Evolutionary conservation across 2,329 filamentous ascomycete genomes (phyloP), one percentile per base, ranked within the genome.

Genomic region (Nigrograna mackinnonii): DNA sequence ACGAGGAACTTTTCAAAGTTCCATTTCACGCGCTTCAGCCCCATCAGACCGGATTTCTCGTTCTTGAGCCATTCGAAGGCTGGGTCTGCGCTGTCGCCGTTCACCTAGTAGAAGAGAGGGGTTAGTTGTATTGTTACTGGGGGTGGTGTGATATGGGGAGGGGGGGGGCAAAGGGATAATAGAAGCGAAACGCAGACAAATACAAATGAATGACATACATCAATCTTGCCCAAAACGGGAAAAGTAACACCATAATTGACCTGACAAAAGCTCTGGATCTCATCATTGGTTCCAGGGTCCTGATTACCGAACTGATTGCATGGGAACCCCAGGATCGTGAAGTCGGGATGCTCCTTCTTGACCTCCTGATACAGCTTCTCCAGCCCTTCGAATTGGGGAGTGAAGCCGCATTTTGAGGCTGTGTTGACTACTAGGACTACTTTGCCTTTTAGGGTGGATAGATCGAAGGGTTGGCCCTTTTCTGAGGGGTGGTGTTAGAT

Each of bases 1-100:
- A 99, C 77, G 51, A 99, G 75, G 74, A 96, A 99, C 82, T 99
- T 99, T 73, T 99, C 94, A 77, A 97, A 99, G 76, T 99, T 99
- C 94, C 94, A 99, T 86, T 97, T 96, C 61, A 99, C 79, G 49
- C 85, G 74, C 85, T 95, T 92, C 64, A 97, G 69, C 16, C 94
- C 94, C 74, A 97, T 74, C 42, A 96, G 63, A 17, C 94, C 91
- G 1, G 92, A 81, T 77, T 90, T 86, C 70, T 80, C 73, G 44
- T 70, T 71, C 76, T 86, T 86, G 71, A 86, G 67, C 80, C 80
- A 99, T 66, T 87, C 79, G 70, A 80, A 97, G 26, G 96, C 72
- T 1, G 91, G 91, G 58, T 84, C 83, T 35, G 91, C 87, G 21
- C 83, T 77, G 58, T 87, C 83, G 60, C 94, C 94, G 69, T 99